Conservation (phyloP, 2,329 filamentous ascomycete species). For the Diaporthe capsici region DNA sequence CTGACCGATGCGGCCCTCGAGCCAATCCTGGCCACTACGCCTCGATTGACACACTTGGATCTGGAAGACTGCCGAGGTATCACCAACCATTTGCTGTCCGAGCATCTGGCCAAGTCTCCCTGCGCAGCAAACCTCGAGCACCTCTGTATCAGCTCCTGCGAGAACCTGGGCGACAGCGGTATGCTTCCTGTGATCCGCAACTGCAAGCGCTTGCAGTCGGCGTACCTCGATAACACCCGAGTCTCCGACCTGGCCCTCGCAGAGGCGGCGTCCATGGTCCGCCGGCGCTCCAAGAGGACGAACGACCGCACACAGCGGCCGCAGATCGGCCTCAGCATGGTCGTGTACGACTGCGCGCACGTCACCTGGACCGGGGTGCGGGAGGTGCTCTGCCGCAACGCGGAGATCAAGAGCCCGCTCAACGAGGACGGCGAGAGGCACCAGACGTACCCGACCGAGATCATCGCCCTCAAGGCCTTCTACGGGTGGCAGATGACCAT, state of each 20-base stretch:
- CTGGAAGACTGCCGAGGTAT: conserved; percentile 86
- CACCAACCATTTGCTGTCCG: conserved; percentile 79
- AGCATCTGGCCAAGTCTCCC: conserved; percentile 81
- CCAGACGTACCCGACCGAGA: conserved; percentile 77
- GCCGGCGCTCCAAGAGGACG: conserved; percentile 69
- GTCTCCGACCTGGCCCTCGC: conserved; percentile 88
- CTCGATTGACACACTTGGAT: conserved; percentile 87
- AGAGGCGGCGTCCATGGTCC: conserved; percentile 87
- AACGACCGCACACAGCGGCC: conserved; percentile 59
- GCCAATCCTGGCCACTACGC: conserved; percentile 80
- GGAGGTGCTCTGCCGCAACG: conserved; percentile 88
- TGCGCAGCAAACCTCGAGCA: conserved; percentile 82
- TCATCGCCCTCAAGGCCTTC: conserved; percentile 92
- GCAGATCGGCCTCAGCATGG: conserved; percentile 77
- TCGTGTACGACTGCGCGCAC: conserved; percentile 92
- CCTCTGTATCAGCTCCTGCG: conserved; percentile 91
- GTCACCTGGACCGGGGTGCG: conserved; percentile 94
- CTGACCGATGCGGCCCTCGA: conserved; percentile 82
- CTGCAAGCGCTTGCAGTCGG: conserved; percentile 76
- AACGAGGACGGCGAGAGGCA: conserved; percentile 24
- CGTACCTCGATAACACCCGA: conserved; percentile 94
- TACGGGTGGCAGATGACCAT: conserved; percentile 97
- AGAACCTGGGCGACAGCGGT: conserved; percentile 84
- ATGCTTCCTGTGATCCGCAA: conserved; percentile 86
- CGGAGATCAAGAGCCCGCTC: conserved; percentile 74